These are phyloP conservation scores for Eremothecium cymbalariae DNA, from an alignment of 1,139 yeast species.

Conservation along the genomic window DNA sequence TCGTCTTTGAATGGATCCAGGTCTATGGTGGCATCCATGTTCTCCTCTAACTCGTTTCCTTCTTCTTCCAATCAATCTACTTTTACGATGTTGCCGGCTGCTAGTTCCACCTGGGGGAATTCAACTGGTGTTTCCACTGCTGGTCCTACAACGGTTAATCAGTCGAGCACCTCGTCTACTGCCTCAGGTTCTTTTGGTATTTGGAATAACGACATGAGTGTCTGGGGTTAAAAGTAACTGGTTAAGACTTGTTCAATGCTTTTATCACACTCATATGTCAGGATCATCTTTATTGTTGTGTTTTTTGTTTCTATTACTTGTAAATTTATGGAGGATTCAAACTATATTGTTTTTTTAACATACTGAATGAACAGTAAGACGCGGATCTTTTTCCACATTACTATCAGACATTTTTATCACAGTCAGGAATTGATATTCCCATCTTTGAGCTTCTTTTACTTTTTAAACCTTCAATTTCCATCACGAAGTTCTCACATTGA, in stretches of 20 bases:
- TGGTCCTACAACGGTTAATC: constrained; percentile 3
- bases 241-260: background rate
- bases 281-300: too few species aligned
- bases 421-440: too few species aligned
- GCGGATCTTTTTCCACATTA: background rate
- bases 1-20: background rate
- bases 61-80: constrained; percentile 5
- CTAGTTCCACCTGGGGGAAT: constrained; percentile 5
- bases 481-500: too few species aligned
- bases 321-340: constrained; percentile 1
- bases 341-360: constrained; percentile 1
- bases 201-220: constrained; percentile 32
- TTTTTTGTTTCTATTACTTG: constrained; percentile 3
- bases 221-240: constrained; percentile 25
- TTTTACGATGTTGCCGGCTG: constrained; percentile 2
- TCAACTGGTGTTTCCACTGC: constrained; percentile 8
- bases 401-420: constrained; percentile 1
- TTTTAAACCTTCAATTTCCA: too few species aligned
- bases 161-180: constrained; percentile 14
- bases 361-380: background rate
- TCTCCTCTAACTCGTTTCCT: constrained; percentile 1
- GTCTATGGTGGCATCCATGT: constrained; percentile 3
- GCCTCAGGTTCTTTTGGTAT: constrained; percentile 25
- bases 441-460: too few species aligned
- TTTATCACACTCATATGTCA: constrained; percentile 1